Conservation (phyloP, 2,329 filamentous ascomycete species). For the Didymella exigua region DNA sequence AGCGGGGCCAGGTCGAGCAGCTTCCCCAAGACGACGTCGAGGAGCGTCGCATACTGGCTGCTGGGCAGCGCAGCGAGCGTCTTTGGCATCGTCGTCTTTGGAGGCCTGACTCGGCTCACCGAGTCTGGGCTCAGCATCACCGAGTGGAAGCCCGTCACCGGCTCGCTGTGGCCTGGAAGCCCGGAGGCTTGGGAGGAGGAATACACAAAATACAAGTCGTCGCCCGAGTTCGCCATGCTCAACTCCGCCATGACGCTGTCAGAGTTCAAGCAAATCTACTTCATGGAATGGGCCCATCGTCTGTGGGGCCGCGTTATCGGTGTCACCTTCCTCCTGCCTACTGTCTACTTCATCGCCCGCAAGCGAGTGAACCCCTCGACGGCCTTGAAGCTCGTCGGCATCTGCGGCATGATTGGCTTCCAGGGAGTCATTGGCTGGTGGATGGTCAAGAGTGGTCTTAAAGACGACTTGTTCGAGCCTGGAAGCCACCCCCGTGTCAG, state of each 20-base stretch:
- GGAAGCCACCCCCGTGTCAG: constrained; percentile 90
- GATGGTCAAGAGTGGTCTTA: constrained; percentile 98
- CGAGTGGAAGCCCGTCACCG: constrained; percentile 97
- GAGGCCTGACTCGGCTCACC: constrained; percentile 88
- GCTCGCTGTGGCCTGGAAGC: constrained; percentile 82
- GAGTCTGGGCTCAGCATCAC: constrained; percentile 98
- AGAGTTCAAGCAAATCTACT: constrained; percentile 99
- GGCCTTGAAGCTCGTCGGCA: constrained; percentile 77
- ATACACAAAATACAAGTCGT: constrained; percentile 89
- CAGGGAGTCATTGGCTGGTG: constrained; percentile 98
- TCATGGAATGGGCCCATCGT: constrained; percentile 97
- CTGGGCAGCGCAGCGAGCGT: constrained; percentile 89
- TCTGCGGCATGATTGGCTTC: constrained; percentile 87
- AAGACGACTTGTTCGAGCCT: constrained; percentile 91
- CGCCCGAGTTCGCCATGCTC: constrained; percentile 88
- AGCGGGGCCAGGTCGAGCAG: constrained; percentile 29
- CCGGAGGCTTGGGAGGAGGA: constrained; percentile 86
- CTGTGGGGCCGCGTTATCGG: constrained; percentile 94
- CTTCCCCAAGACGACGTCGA: constrained; percentile 70
- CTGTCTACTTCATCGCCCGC: constrained; percentile 83
- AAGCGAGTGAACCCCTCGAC: constrained; percentile 78
- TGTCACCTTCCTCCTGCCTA: constrained; percentile 84
- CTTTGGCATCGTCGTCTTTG: constrained; percentile 96
- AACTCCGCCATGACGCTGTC: constrained; percentile 91
- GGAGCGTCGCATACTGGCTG: constrained; percentile 87